Base-by-base conservation (phyloP, 768 basidiomycete genomes). In the Leccinum olivaceopallidum region DNA sequence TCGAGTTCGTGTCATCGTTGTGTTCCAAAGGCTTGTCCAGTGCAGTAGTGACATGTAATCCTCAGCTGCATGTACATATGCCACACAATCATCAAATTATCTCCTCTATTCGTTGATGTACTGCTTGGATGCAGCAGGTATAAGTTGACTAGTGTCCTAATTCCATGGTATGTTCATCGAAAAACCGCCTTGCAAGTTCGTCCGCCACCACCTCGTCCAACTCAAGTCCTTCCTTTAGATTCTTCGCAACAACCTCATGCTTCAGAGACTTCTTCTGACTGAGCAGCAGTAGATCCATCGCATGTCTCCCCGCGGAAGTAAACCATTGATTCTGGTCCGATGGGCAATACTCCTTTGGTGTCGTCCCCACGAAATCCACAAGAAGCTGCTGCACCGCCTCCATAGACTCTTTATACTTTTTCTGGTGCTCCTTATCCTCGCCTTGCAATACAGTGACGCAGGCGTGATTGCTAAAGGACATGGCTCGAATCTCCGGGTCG, bases 361-460 rank as follows among this genome's bases (percentile, higher is more conserved):
- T 9, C 51, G 36, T 34, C 67, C 47, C 55, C 37, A 66, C 55
- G 20, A 64, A 70, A 0, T n/a, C 52, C 10, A 56, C 6, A 13
- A 75, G 24, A 2, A 73, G 59, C 3, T 14, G 16, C 28, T 49
- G 59, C 8, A 73, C 13, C 36, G 9, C 53, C 51, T 44, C 1
- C 50, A 13, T 32, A 30, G 72, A 75, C 8, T 63, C 56, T 1
- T 51, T 3, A 20, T 69, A 70, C 54, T 63, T 68, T 34, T 6
- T 30, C 53, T 30, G 42, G 34, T 72, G 71, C 12, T 61, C 66
- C 1, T 39, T 48, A 53, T 63, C 61, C 16, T 70, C 66, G 22
- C 62, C 70, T 10, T 51, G 64, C 30, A 73, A 52, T 6, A 73
- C 70, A 13, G 71, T 73, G 42, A 73, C 64, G 53, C 75, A 76